Evolutionary conservation across 352 stramenopile genomes (phyloP).

Genomic region (Phytopythium litorale): DNA sequence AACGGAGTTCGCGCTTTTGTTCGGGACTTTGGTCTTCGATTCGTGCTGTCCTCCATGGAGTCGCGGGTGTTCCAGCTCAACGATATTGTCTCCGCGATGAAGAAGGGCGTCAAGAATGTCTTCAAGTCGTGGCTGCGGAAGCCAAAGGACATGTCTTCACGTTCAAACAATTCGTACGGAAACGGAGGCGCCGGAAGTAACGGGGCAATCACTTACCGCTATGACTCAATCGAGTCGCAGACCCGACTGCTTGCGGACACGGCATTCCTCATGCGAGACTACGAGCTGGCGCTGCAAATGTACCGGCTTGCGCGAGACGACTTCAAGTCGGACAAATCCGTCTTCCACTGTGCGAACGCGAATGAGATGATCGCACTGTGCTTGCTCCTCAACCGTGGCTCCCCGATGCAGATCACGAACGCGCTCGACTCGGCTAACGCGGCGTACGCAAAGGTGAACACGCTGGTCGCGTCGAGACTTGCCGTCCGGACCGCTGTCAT

Average conservation of each 20-base stretch:
- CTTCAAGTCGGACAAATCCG: slow-evolving; percentile 88
- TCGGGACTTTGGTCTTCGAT: slow-evolving; percentile 67
- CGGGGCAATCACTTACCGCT: slow-evolving; percentile 53
- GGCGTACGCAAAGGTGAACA: slow-evolving; percentile 61
- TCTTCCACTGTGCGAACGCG: slow-evolving; percentile 75
- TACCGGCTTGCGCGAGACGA: slow-evolving; percentile 90
- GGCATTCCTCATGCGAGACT: slow-evolving; percentile 88
- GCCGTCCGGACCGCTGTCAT: slow-evolving; percentile 65
- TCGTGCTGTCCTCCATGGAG: slow-evolving; percentile 81
- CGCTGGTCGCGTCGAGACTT: slow-evolving; percentile 40
- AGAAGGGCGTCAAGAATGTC: slow-evolving; percentile 91
- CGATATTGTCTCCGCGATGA: slow-evolving; percentile 84
- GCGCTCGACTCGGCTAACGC: slow-evolving; percentile 62
- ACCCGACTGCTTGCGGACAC: slow-evolving; percentile 87
- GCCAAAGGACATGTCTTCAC: slow-evolving; percentile 60
- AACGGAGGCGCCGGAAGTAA: slow-evolving; percentile 9
- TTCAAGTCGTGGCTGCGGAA: slow-evolving; percentile 91
- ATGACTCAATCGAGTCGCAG: slow-evolving; percentile 87
- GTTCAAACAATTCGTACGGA: slow-evolving; percentile 10
- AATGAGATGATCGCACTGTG: slow-evolving; percentile 90
- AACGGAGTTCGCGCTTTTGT: slow-evolving; percentile 63
- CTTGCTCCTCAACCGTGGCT: slow-evolving; percentile 71
- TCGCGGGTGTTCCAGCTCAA: slow-evolving; percentile 84
- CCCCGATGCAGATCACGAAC: slow-evolving; percentile 82
- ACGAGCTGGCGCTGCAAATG: slow-evolving; percentile 87